Evolutionary conservation across 768 basidiomycete genomes (phyloP).

Genomic region (Phaeotremella skinneri): DNA sequence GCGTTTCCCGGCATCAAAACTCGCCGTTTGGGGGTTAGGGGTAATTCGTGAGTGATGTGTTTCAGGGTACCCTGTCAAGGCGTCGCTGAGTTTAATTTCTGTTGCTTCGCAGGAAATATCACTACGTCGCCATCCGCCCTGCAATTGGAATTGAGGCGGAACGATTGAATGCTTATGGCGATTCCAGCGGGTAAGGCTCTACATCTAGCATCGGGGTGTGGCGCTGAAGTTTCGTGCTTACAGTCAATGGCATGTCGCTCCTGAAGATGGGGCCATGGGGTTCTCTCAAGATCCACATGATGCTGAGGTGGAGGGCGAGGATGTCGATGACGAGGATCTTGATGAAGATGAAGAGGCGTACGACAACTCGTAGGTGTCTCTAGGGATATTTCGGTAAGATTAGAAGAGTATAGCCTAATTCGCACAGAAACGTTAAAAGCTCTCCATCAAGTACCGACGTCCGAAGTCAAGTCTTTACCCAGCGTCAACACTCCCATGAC

Average conservation of each 20-base stretch:
- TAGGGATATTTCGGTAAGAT: slow-evolving; percentile 59
- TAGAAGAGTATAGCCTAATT: slow-evolving; percentile 60
- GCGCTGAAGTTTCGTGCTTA: slow-evolving; percentile 32
- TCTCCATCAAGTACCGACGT: slow-evolving; percentile 58
- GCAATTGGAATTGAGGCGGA: slow-evolving; percentile 35
- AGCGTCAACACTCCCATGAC: neutral
- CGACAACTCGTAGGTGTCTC: slow-evolving; percentile 74
- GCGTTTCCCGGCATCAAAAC: slow-evolving; percentile 96
- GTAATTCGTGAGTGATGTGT: slow-evolving; percentile 56
- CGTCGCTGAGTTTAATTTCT: slow-evolving; percentile 4
- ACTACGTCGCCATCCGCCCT: slow-evolving; percentile 55
- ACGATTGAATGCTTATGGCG: slow-evolving; percentile 46
- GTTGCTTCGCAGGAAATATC: slow-evolving; percentile 70
- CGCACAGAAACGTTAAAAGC: slow-evolving; percentile 64
- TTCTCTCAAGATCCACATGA: slow-evolving; percentile 55
- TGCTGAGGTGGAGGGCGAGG: slow-evolving; percentile 76
- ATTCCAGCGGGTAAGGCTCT: slow-evolving; percentile 48
- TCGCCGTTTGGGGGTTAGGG: slow-evolving; percentile 82
- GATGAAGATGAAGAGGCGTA: slow-evolving; percentile 61
- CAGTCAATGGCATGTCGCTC: slow-evolving; percentile 40
- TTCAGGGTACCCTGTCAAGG: neutral
- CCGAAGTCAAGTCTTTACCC: slow-evolving; percentile 1
- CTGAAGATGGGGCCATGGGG: slow-evolving; percentile 76
- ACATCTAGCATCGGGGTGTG: slow-evolving; percentile 45
- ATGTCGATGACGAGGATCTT: slow-evolving; percentile 76